Evolutionary conservation across 805 yeast genomes (phyloP).

Genomic region (Metschnikowia rubicola): DNA sequence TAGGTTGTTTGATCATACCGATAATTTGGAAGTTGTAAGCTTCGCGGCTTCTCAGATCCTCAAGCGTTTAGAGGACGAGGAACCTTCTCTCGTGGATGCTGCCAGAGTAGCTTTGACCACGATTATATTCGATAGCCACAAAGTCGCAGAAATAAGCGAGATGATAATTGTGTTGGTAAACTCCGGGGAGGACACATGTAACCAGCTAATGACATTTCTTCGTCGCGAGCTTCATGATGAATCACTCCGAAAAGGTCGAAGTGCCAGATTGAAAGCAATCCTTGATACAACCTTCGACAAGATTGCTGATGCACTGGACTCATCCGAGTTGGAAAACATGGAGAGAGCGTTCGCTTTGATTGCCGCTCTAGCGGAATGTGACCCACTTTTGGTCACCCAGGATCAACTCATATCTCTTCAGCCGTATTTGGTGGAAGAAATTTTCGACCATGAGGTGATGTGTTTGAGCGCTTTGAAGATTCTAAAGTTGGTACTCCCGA

Average conservation of each 20-base stretch:
- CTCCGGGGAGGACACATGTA: neutral
- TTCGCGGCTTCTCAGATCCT: constrained; percentile 52
- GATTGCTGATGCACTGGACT: constrained; percentile 2
- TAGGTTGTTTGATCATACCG: constrained; percentile 41
- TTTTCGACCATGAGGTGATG: constrained; percentile 34
- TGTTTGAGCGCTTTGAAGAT: constrained; percentile 53
- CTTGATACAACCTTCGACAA: constrained; percentile 4
- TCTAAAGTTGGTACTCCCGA: constrained; percentile 47
- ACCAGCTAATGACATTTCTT: constrained; percentile 3
- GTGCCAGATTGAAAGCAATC: neutral
- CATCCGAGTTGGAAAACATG: neutral
- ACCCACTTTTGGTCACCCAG: constrained; percentile 53
- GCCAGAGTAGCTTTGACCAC: constrained; percentile 34
- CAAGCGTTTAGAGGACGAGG: constrained; percentile 65
- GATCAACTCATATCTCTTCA: constrained; percentile 65
- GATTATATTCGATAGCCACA: constrained; percentile 20
- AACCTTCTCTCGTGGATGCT: constrained; percentile 44
- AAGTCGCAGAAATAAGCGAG: constrained; percentile 15
- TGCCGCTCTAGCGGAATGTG: constrained; percentile 53
- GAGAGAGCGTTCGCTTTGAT: constrained; percentile 41
- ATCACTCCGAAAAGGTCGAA: neutral
- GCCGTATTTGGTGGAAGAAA: constrained; percentile 56
- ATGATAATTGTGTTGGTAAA: constrained; percentile 38
- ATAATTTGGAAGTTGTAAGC: constrained; percentile 29
- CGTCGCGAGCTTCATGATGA: neutral